Percentiles rank a stretch among this genome's conserved stretches.
phyloP scores from a whole-genome alignment of 2,329 filamentous ascomycete species.

The Calonectria multiphialidica region DNA sequence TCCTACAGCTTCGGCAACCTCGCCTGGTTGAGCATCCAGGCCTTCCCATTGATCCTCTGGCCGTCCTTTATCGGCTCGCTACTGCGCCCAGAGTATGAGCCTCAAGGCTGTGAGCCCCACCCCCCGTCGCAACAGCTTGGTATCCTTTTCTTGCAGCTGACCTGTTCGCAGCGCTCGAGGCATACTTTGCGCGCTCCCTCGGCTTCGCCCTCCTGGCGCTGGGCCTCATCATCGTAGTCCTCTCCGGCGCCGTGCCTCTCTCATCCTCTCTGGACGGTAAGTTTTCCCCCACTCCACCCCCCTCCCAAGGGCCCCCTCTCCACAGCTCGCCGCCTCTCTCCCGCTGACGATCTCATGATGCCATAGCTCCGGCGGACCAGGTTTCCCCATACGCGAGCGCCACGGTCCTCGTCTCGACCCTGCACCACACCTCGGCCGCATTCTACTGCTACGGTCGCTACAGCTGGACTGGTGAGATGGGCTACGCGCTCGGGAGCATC shows the following conservation, averaged over 20 bases:
- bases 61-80: slow-evolving; percentile 61
- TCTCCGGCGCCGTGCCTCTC: slow-evolving; percentile 79
- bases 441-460: slow-evolving; percentile 79
- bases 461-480: slow-evolving; percentile 65
- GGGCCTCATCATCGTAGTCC: slow-evolving; percentile 72
- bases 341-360: slow-evolving; percentile 10
- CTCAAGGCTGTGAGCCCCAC: slow-evolving; percentile 45
- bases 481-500: slow-evolving; percentile 70
- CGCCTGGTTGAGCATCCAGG: slow-evolving; percentile 64
- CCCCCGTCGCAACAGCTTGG: neutral
- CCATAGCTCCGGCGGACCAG: slow-evolving; percentile 39
- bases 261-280: slow-evolving; percentile 60
- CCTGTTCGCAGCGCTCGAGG: slow-evolving; percentile 61
- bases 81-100: slow-evolving; percentile 50
- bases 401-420: slow-evolving; percentile 72
- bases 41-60: slow-evolving; percentile 60
- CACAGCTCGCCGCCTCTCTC: neutral
- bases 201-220: slow-evolving; percentile 76
- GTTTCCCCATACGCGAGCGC: slow-evolving; percentile 75
- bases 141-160: neutral
- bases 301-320: too few relatives aligned
- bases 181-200: slow-evolving; percentile 80
- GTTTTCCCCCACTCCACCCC: neutral
- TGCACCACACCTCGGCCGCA: slow-evolving; percentile 73
- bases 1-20: slow-evolving; percentile 64